Conservation (phyloP, 768 basidiomycete genomes). For the Mycena galericulata region DNA sequence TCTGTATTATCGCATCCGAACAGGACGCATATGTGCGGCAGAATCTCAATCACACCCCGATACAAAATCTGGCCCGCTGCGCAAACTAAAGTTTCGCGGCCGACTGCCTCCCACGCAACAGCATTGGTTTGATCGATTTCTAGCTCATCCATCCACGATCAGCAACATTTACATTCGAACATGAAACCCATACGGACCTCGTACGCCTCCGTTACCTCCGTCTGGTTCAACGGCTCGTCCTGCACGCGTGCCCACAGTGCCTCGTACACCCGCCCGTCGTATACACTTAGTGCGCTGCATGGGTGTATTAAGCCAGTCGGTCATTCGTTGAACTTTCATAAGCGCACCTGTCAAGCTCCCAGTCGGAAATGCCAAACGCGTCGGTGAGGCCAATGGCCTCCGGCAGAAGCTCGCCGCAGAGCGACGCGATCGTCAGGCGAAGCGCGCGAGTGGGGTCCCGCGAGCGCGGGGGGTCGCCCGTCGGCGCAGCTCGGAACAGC, state of each 20-base stretch:
- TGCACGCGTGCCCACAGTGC: slow-evolving; percentile 71
- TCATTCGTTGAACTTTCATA: not conserved
- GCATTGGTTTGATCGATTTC: no score
- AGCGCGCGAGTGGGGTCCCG: slow-evolving; percentile 61
- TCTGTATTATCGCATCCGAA: no score
- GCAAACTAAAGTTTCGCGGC: no score
- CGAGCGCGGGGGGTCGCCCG: slow-evolving; percentile 26
- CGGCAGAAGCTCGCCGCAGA: slow-evolving; percentile 67
- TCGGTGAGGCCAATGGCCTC: slow-evolving; percentile 78
- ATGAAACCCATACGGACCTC: slow-evolving; percentile 56
- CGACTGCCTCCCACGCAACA: no score
- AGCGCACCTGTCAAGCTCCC: slow-evolving; percentile 75
- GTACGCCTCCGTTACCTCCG: slow-evolving; percentile 66
- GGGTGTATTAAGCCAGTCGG: not conserved
- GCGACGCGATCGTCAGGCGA: slow-evolving; percentile 59
- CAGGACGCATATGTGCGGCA: no score
- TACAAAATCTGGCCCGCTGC: no score
- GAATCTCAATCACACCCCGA: no score
- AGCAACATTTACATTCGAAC: not conserved
- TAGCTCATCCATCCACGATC: no score
- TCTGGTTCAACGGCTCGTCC: slow-evolving; percentile 68
- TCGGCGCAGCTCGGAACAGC: slow-evolving; percentile 46
- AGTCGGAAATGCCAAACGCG: slow-evolving; percentile 81
- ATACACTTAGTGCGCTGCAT: slow-evolving; percentile 69
- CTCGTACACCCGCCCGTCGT: slow-evolving; percentile 75